Evolutionary conservation across 345 rosid genomes (phyloP), one percentile per base, ranked within the genome.

Genomic region (Lagerstroemia speciosa): DNA sequence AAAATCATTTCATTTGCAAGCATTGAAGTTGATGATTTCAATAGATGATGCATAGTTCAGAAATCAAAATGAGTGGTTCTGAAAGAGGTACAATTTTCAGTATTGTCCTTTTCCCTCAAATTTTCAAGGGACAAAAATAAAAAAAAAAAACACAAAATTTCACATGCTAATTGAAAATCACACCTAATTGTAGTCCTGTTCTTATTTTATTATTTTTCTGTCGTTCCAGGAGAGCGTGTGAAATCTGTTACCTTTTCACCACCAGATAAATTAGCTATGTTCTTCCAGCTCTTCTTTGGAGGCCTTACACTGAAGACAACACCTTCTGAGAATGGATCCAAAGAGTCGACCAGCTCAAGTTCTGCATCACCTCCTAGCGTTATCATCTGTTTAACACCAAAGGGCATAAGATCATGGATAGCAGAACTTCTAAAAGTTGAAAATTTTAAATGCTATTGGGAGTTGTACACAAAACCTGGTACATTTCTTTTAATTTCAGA

Each of bases 331-430:
- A 94, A 91, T 38, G 99, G 98, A 84, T 94, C 99, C 71, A 94
- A 81, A 53, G 98, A 91, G 79, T 94, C 99, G 36, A 94, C 98
- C 17, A 91, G 84, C 79, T 94, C 99, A 50, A 94, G 98, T 69
- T 94, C 98, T 50, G 99, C 97, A 81, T 94, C 99, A 31, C 98
- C 98, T 74, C 99, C 98, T 6, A 94, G 93, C 3, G 99, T 94
- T 81, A 89, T 94, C 99, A 91, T 94, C 92, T 94, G 82, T 65
- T 65, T 53, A 66, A 65, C 55, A 70, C 40, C 69, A 66, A 31
- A 67, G 33, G n/a, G 26, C 66, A 69, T 37, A 22, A 67, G 68
- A 61, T 10, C 3, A 27, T 15, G 3, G 31, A 1, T 33, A 68
- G 30, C 5, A 3, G 9, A 36, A 14, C 20, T 36, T 41, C 10